Base-by-base conservation (phyloP, 257 asterid species). In the Thymus quinquecostatus region DNA sequence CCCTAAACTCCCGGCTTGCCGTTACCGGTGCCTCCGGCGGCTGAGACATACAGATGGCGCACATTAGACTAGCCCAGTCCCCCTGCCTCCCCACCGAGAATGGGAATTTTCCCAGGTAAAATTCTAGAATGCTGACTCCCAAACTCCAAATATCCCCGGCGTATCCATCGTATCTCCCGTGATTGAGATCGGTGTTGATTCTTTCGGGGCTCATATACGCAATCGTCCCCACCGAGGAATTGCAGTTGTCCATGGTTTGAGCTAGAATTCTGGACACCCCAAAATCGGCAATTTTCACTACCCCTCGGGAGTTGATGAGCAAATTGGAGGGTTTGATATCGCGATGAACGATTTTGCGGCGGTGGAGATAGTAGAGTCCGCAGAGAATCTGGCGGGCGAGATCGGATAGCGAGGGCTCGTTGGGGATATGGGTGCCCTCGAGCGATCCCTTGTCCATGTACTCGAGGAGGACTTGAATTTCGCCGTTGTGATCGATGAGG, bases 61-160 rank as follows among this genome's bases (percentile, higher is more conserved):
- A 82, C 98, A 92, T 92, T 2, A 92, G 88, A 32, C 92, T 88
- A 5, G 98, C 98, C 98, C 98, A 92, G 77, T 92, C 98, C 1
- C 98, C 97, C 73, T 84, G 92, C 76, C 96, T 82, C 5, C 92
- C 95, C 1, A 84, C 96, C 1, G 85, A 63, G 75, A 92, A 92
- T 0, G 97, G 98, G 61, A 88, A 89, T 30, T 79, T 84, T 2
- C 98, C 98, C 86, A 92, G 74, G 70, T 92, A 92, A 64, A 92
- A 89, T 73, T 92, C 98, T 8, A 92, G 83, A 50, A 88, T 88
- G 84, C 98, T 92, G 49, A 92, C 97, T 0, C 98, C 98, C 36
- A 92, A 77, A 65, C 98, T 89, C 98, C 98, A 92, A 48, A 92
- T 89, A 78, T 92, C 98, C 4, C 97, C 97, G 0, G 96, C 96